phyloP scores from a whole-genome alignment of 345 rosid genomes.

The Lepidium didymum region DNA sequence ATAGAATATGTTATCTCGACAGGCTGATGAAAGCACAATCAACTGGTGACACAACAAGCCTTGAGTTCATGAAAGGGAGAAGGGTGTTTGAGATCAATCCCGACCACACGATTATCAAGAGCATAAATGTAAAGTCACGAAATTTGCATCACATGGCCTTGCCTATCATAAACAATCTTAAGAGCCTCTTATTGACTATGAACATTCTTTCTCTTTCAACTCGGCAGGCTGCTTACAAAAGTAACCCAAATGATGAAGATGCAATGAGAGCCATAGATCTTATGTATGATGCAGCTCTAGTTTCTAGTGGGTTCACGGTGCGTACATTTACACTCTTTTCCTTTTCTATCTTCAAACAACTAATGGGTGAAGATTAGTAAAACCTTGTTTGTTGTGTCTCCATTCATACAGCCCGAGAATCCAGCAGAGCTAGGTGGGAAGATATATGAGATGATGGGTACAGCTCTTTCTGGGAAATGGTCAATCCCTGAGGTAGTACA shows the following conservation, averaged over 20 bases:
- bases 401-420: constrained; percentile 65
- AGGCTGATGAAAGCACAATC: constrained; percentile 97
- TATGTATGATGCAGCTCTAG: constrained; percentile 80
- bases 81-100: constrained; percentile 97
- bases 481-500: constrained; percentile 29
- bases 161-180: background rate
- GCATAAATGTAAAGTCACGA: constrained; percentile 44
- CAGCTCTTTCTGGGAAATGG: constrained; percentile 85
- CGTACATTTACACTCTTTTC: background rate
- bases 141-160: background rate
- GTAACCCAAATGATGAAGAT: constrained; percentile 65
- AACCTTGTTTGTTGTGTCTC: background rate
- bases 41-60: constrained; percentile 64
- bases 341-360: background rate
- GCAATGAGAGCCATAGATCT: constrained; percentile 87
- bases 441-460: constrained; percentile 95
- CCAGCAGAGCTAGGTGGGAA: constrained; percentile 93
- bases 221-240: constrained; percentile 67
- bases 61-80: constrained; percentile 95
- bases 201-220: background rate
- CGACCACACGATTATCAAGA: constrained; percentile 69
- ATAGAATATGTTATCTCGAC: constrained; percentile 8
- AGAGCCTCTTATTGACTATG: background rate
- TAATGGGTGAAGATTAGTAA: background rate
- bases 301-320: constrained; percentile 93